Evolutionary conservation across 2,329 filamentous ascomycete genomes (phyloP).

Genomic region (Aureobasidium sp.): DNA sequence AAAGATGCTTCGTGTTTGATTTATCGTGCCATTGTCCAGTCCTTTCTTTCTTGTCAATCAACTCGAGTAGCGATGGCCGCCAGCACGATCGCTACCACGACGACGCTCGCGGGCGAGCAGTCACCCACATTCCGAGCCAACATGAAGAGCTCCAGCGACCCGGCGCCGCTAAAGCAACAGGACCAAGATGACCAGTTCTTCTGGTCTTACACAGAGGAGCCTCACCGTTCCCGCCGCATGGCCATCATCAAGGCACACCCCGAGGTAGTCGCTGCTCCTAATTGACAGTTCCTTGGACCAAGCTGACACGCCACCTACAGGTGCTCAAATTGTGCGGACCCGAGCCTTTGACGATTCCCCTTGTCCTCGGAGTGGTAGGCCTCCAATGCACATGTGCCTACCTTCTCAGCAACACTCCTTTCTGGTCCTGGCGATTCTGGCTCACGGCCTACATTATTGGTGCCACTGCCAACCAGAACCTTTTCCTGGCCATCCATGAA

Average conservation of each 20-base stretch:
- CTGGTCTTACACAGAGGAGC: conserved; percentile 99
- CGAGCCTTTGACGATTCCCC: conserved; percentile 90
- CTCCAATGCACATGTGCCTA: conserved; percentile 74
- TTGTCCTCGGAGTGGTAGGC: conserved; percentile 73
- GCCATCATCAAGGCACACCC: conserved; percentile 98
- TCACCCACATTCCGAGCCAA: conserved; percentile 5
- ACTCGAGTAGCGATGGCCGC: neutral
- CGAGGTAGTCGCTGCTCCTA: conserved; percentile 52
- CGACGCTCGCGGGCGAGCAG: conserved; percentile 6
- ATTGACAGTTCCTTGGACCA: neutral
- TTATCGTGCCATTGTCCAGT: neutral
- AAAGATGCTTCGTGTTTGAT: neutral
- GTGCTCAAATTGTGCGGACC: conserved; percentile 95
- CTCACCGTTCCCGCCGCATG: conserved; percentile 79
- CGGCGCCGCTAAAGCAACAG: neutral
- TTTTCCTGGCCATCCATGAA: conserved; percentile 97
- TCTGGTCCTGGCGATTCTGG: conserved; percentile 80
- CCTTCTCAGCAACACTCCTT: conserved; percentile 63
- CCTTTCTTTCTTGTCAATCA: neutral
- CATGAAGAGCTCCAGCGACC: conserved; percentile 15
- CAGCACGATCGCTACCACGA: conserved; percentile 2
- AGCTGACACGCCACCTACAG: conserved; percentile 36
- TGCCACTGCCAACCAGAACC: conserved; percentile 94
- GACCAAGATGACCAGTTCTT: conserved; percentile 61
- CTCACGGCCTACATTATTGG: conserved; percentile 82